Conservation (phyloP, 2,329 filamentous ascomycete genomes). For the Paracoccidioides brasiliensis region DNA sequence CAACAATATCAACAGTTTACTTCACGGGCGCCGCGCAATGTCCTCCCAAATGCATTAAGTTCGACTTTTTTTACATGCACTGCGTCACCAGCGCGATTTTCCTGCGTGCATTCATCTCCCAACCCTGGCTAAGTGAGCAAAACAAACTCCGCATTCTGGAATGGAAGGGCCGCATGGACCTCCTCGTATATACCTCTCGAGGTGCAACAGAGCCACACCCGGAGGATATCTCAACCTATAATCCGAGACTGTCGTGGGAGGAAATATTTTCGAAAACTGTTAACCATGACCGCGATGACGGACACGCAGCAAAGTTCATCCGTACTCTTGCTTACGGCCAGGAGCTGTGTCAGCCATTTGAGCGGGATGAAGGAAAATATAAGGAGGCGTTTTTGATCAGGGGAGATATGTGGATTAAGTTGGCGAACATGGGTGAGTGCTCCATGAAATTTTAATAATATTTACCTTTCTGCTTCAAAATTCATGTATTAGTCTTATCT, state of each 20-base stretch:
- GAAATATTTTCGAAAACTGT: constrained; percentile 35
- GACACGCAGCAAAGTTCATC: constrained; percentile 65
- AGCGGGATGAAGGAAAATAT: constrained; percentile 19
- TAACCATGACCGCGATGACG: constrained; percentile 50
- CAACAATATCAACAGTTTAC: constrained; percentile 28
- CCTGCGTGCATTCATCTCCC: constrained; percentile 47
- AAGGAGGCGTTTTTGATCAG: constrained; percentile 24
- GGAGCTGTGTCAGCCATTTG: constrained; percentile 30
- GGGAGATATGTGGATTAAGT: constrained; percentile 33
- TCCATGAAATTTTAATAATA: not conserved
- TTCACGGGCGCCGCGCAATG: constrained; percentile 50
- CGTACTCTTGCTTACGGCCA: constrained; percentile 56
- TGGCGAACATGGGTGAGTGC: constrained; percentile 32
- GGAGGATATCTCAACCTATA: constrained; percentile 49
- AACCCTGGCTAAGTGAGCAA: constrained; percentile 46
- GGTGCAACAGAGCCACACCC: constrained; percentile 47
- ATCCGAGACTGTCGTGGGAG: constrained; percentile 36
- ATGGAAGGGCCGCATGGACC: constrained; percentile 66
- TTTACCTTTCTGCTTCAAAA: not conserved
- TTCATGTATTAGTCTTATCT: not conserved
- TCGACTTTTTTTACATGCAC: constrained; percentile 79
- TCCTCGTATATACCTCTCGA: constrained; percentile 60
- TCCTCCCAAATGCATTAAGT: constrained; percentile 52
- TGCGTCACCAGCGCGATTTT: constrained; percentile 67
- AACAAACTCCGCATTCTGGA: constrained; percentile 60